Evolutionary conservation across 148 eudicot genomes (phyloP).

Genomic region (Rhododendron molle): DNA sequence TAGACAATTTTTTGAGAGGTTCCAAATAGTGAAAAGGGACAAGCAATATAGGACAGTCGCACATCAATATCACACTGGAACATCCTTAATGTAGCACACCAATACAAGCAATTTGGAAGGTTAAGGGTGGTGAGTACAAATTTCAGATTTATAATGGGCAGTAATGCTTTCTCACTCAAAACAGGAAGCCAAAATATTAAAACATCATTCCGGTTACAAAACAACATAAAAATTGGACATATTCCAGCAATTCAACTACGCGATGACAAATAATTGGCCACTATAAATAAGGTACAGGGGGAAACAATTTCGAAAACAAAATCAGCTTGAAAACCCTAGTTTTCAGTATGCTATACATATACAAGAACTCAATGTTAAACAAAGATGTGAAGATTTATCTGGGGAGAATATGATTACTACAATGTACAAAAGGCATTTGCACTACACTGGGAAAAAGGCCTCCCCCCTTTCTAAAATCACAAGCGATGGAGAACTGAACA

Average conservation of each 20-base stretch:
- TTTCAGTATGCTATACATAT: slow-evolving; percentile 1
- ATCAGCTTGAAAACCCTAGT: background rate
- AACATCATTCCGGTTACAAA: background rate
- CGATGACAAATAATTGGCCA: background rate
- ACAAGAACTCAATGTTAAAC: slow-evolving; percentile 4
- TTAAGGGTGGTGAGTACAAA: background rate
- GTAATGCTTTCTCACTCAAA: background rate
- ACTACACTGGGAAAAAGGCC: background rate
- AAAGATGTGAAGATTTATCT: background rate
- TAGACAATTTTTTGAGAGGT: too few relatives aligned
- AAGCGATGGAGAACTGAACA: background rate
- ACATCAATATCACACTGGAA: background rate
- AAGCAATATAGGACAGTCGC: too few relatives aligned
- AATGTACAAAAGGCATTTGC: slow-evolving; percentile 4
- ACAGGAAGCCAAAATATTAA: background rate
- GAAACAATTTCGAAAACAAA: background rate
- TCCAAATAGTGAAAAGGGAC: too few relatives aligned
- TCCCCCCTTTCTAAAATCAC: background rate
- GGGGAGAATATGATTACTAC: background rate
- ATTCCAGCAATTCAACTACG: background rate
- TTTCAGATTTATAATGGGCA: background rate
- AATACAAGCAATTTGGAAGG: background rate
- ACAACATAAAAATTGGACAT: background rate
- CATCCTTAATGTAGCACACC: background rate
- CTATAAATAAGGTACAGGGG: background rate